Conservation (phyloP, 768 basidiomycete species). For the Gautieria morchelliformis region DNA sequence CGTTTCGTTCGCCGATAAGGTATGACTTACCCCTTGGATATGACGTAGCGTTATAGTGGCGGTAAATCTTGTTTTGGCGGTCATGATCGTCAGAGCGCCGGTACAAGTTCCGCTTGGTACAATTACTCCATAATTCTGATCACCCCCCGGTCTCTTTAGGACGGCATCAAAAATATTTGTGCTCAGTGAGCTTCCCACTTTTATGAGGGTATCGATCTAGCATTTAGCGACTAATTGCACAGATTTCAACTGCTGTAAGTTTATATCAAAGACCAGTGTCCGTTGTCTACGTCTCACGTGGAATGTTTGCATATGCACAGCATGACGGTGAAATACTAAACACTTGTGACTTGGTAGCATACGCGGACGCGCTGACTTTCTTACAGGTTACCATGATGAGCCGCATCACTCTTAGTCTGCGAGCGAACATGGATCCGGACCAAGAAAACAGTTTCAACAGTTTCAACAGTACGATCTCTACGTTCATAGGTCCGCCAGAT, state of each 20-base stretch:
- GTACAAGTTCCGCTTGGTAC: background rate
- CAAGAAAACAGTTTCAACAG: background rate
- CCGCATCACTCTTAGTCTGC: slow-evolving; percentile 51
- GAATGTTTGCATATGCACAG: background rate
- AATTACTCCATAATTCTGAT: too few species aligned
- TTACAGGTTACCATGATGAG: slow-evolving; percentile 56
- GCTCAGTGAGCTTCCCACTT: slow-evolving; percentile 22
- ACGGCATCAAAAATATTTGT: slow-evolving; percentile 25
- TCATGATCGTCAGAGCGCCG: slow-evolving; percentile 27
- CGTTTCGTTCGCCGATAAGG: background rate
- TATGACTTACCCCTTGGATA: background rate
- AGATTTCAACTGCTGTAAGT: slow-evolving; percentile 33
- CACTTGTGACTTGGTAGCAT: background rate
- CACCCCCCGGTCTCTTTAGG: background rate
- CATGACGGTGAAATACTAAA: background rate
- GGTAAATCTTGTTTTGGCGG: slow-evolving; percentile 27
- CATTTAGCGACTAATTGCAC: background rate
- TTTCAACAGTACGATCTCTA: too few species aligned
- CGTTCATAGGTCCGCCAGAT: too few species aligned
- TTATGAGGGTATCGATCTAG: background rate
- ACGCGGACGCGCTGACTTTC: background rate
- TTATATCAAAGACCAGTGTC: background rate
- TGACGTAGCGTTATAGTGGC: slow-evolving; percentile 25
- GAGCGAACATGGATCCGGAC: background rate
- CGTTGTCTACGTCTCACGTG: background rate